Percentiles rank a stretch among this genome's conserved stretches.
Evolutionary conservation across 2,329 filamentous ascomycete genomes (phyloP).

Genomic region (Trichoderma sp.): DNA sequence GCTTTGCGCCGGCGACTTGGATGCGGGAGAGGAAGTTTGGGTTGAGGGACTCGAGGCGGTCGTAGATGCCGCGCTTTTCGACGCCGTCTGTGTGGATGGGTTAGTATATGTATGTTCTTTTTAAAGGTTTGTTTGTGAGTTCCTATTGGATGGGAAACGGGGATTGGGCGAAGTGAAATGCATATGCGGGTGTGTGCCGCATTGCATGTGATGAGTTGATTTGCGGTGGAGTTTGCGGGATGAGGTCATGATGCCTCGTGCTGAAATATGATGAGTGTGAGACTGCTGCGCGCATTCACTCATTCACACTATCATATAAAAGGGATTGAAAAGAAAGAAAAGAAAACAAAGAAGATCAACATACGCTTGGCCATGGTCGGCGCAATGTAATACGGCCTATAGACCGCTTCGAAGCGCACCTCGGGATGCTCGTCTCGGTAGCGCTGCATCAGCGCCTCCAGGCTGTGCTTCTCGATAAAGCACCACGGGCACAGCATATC

Average conservation of each 20-base stretch:
- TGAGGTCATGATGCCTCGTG: not conserved
- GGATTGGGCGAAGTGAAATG: not conserved
- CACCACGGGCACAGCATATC: constrained; percentile 59
- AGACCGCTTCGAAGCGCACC: constrained; percentile 51
- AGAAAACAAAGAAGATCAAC: not conserved
- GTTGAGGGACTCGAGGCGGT: constrained; percentile 34
- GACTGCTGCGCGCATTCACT: too few relatives aligned
- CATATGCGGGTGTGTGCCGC: not conserved
- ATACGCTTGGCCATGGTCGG: constrained; percentile 39
- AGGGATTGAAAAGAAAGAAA: too few relatives aligned
- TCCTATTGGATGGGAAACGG: not conserved
- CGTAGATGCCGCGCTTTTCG: constrained; percentile 46
- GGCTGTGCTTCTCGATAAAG: constrained; percentile 53
- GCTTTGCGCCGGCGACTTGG: constrained; percentile 38
- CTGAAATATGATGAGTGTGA: not conserved
- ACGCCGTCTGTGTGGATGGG: constrained; percentile 33
- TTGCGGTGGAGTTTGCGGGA: not conserved
- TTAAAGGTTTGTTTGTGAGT: too few relatives aligned
- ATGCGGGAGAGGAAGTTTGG: constrained; percentile 41
- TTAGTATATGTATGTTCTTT: too few relatives aligned
- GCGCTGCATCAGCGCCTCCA: constrained; percentile 50
- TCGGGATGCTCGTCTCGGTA: constrained; percentile 48
- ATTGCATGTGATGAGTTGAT: not conserved
- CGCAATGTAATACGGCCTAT: constrained; percentile 53
- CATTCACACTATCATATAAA: too few relatives aligned